These are phyloP conservation scores for Podospora pseudoanserina DNA, from an alignment of 495 filamentous ascomycete species.

Conservation along the genomic window DNA sequence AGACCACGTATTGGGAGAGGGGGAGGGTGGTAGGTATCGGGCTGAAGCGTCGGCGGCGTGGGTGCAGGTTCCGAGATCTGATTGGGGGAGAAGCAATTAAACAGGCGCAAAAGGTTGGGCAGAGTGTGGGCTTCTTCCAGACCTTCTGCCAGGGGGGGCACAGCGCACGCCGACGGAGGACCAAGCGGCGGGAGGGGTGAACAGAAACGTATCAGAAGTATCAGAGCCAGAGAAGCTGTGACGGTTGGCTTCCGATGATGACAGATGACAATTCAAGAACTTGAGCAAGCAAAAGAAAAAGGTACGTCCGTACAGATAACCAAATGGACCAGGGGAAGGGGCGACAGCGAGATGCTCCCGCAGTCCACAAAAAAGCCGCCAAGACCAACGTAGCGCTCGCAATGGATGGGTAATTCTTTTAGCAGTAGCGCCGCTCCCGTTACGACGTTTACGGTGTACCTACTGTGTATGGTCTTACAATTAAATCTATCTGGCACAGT, in stretches of 20 bases:
- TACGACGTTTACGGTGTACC: neutral
- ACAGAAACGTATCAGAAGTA: neutral
- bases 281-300: too few species aligned
- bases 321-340: neutral
- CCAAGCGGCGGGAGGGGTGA: slow-evolving; percentile 4
- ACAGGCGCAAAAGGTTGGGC: slow-evolving; percentile 23
- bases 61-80: slow-evolving; percentile 20
- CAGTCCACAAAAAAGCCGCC: neutral
- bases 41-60: slow-evolving; percentile 24
- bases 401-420: neutral
- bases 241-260: neutral
- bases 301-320: neutral
- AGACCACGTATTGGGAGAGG: slow-evolving; percentile 19
- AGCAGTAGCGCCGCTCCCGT: neutral
- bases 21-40: slow-evolving; percentile 12
- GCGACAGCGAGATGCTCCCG: neutral
- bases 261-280: neutral
- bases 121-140: slow-evolving; percentile 11
- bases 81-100: slow-evolving; percentile 32
- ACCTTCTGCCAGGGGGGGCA: slow-evolving; percentile 5
- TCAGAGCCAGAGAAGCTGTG: neutral
- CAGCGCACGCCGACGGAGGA: slow-evolving; percentile 4
- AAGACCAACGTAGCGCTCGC: neutral
- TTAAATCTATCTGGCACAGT: neutral
- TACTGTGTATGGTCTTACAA: neutral